These are phyloP conservation scores for Priceomyces haplophilus DNA, from an alignment of 805 yeast species.

Conservation along the genomic window DNA sequence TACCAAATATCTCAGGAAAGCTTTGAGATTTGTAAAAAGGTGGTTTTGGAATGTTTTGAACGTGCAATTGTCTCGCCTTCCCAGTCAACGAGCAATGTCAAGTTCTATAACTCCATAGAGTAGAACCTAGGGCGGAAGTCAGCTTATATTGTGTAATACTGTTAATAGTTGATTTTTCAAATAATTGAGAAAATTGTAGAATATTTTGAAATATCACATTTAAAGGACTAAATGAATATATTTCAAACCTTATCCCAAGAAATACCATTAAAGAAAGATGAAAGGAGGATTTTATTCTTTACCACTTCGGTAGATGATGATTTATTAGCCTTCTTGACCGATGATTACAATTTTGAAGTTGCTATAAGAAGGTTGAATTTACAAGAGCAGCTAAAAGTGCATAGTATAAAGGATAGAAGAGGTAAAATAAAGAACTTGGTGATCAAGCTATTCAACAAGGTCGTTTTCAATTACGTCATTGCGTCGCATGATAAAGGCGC, in stretches of 20 bases:
- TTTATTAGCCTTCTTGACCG: slow-evolving; percentile 15
- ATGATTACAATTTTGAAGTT: slow-evolving; percentile 47
- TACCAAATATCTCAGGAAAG: slow-evolving; percentile 37
- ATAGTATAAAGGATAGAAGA: slow-evolving; percentile 32
- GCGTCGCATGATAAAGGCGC: slow-evolving; percentile 9
- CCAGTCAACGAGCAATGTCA: slow-evolving; percentile 4
- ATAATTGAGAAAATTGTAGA: too few relatives aligned
- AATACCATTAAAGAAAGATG: neutral
- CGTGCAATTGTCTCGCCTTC: too few relatives aligned
- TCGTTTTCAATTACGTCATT: slow-evolving; percentile 36
- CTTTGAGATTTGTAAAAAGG: slow-evolving; percentile 41
- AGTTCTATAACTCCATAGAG: slow-evolving; percentile 7
- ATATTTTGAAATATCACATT: too few relatives aligned
- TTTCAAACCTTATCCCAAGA: neutral
- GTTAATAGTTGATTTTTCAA: too few relatives aligned
- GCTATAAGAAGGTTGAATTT: slow-evolving; percentile 47
- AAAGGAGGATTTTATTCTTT: slow-evolving; percentile 1
- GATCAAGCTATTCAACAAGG: slow-evolving; percentile 43
- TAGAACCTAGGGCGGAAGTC: neutral
- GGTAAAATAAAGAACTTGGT: slow-evolving; percentile 41
- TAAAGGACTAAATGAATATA: neutral
- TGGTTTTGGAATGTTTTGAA: slow-evolving; percentile 55
- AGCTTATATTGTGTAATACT: too few relatives aligned
- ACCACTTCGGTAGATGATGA: slow-evolving; percentile 13
- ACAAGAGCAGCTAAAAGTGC: slow-evolving; percentile 38